Evolutionary conservation across 192 early-diverging fungal species (phyloP), one percentile per base, ranked within the genome.

Genomic region (Jimgerdemannia flammicorona): DNA sequence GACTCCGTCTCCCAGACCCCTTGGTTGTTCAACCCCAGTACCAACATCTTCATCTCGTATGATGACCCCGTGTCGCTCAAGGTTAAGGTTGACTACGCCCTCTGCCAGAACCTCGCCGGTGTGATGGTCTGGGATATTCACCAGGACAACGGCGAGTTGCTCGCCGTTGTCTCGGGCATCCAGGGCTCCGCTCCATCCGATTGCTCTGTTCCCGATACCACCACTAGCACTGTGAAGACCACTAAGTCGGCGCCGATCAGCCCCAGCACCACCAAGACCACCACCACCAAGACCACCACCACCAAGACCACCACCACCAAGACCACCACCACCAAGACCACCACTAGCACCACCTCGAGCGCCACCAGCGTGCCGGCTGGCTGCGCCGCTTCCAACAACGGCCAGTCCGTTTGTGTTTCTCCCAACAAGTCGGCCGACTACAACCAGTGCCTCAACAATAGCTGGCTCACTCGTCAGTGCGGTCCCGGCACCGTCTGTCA

Each of bases 11-110:
- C 87, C 2, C 77, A 87, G 40, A 92, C 92, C 0, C 93, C 94
- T 10, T 94, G 91, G 91, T 63, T 95, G 44, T 93, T 87, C 79
- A 92, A 92, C 70, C 78, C 81, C 3, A 73, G 74, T 0, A 91
- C 84, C 3, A 85, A 72, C 40, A 77, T 81, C 43, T 92, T 90
- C 77, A 87, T 95, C 66, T 91, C 91, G 0, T 95, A 93, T 76
- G 91, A 93, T 75, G 90, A 93, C 68, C 83, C 84, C 49, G 67
- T 82, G 17, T 90, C 90, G 9, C 70, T 94, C 63, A 78, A 70
- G 49, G 70, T 80, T 44, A 93, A 93, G 79, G 84, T 86, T 0
- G 74, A 86, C 67, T 91, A 87, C 80, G 89, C 89, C 11, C 75
- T 74, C 18, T 76, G 79, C 10, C 80, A 88, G 65, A 84, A 84